Conservation (phyloP, 202 grass and related monocot species). For the Musa balbisiana region DNA sequence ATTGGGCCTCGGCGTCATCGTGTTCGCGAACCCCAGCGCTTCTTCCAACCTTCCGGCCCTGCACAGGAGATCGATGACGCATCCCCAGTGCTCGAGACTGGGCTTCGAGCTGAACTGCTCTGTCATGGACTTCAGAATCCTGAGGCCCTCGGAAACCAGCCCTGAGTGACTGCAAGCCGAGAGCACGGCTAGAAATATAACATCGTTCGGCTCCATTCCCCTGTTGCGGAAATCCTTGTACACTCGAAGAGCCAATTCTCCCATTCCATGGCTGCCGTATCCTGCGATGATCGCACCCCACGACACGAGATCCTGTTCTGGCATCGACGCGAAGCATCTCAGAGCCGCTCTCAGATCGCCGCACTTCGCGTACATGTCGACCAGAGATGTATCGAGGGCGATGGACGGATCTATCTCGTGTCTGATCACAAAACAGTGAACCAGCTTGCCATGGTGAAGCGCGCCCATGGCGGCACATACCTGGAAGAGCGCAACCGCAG, state of each 20-base stretch:
- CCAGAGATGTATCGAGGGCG: slow-evolving; percentile 19
- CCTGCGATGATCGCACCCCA: slow-evolving; percentile 15
- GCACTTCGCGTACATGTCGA: slow-evolving; percentile 29
- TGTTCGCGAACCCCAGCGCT: slow-evolving; percentile 8
- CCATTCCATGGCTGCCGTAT: slow-evolving; percentile 19
- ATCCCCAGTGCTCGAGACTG: slow-evolving; percentile 20
- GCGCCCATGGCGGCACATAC: slow-evolving; percentile 16
- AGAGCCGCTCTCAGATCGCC: slow-evolving; percentile 9
- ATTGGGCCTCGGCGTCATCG: slow-evolving; percentile 10
- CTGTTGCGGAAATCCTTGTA: background rate
- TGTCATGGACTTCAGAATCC: slow-evolving; percentile 18
- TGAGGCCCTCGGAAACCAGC: slow-evolving; percentile 20
- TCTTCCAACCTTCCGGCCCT: slow-evolving; percentile 19
- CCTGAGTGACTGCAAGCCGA: slow-evolving; percentile 27
- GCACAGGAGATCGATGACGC: slow-evolving; percentile 23
- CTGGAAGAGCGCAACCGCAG: slow-evolving; percentile 19
- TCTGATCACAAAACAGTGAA: slow-evolving; percentile 18
- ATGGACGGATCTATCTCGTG: slow-evolving; percentile 1
- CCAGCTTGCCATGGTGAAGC: slow-evolving; percentile 18
- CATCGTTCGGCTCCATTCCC: slow-evolving; percentile 16
- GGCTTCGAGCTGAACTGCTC: slow-evolving; percentile 8
- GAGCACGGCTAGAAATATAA: slow-evolving; percentile 23
- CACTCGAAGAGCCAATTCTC: slow-evolving; percentile 14
- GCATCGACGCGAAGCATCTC: slow-evolving; percentile 19
- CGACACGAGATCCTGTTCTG: slow-evolving; percentile 14